phyloP scores from a whole-genome alignment of 805 yeast species.

The Myxozyma kluyveri region DNA sequence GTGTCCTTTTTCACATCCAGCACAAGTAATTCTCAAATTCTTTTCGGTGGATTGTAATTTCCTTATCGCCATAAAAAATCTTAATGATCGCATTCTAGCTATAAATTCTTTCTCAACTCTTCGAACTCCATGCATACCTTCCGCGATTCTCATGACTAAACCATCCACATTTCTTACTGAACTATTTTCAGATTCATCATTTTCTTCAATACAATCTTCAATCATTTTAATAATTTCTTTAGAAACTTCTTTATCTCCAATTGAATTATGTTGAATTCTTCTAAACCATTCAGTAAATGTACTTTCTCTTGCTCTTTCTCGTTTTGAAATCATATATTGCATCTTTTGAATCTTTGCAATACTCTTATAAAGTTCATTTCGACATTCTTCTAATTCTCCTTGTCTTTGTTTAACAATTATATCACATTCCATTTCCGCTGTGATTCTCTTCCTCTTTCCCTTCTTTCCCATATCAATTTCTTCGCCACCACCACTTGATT shows the following conservation, averaged over 20 bases:
- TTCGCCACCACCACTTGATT: not conserved
- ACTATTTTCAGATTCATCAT: not conserved
- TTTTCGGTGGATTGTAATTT: not conserved
- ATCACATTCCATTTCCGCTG: constrained; percentile 9
- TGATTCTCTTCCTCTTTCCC: not conserved
- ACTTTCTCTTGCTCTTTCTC: not conserved
- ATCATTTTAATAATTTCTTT: not conserved
- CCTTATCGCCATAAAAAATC: constrained; percentile 4
- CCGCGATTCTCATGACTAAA: constrained; percentile 2
- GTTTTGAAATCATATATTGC: constrained; percentile 1
- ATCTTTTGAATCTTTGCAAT: constrained; percentile 5
- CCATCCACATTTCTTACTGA: not conserved
- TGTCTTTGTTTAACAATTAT: constrained; percentile 2
- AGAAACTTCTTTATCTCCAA: constrained; percentile 8
- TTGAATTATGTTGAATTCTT: not conserved
- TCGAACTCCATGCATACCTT: constrained; percentile 4
- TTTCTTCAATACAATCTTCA: not conserved
- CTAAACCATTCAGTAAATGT: constrained; percentile 5
- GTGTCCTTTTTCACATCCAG: not conserved
- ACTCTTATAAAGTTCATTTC: not conserved
- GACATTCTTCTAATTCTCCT: constrained; percentile 4
- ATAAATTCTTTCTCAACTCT: constrained; percentile 9
- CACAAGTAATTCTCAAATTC: constrained; percentile 1
- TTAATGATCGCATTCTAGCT: constrained; percentile 3
- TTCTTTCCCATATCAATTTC: too few species aligned